These are phyloP conservation scores for Daedaleopsis sinensis DNA, from an alignment of 768 basidiomycete species.

Conservation along the genomic window DNA sequence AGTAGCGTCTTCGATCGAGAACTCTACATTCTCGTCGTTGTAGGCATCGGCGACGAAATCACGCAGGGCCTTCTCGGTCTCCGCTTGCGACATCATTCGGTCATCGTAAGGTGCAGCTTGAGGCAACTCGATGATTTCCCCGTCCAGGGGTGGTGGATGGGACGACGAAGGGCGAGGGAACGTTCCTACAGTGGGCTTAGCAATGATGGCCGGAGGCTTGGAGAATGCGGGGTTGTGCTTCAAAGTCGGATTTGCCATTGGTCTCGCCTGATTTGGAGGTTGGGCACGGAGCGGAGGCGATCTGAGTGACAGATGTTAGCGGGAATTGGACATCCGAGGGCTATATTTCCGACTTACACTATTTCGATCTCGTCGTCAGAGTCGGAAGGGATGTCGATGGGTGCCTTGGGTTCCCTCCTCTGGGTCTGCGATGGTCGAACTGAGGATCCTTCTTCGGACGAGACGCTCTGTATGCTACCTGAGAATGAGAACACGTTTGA, in stretches of 20 bases:
- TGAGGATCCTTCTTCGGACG: slow-evolving; percentile 10
- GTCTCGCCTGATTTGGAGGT: slow-evolving; percentile 9
- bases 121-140: background rate
- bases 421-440: background rate
- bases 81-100: slow-evolving; percentile 18
- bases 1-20: slow-evolving; percentile 66
- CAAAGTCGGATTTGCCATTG: background rate
- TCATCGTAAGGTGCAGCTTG: slow-evolving; percentile 21
- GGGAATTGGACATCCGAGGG: background rate
- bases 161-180: slow-evolving; percentile 17
- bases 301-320: background rate
- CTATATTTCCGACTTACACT: slow-evolving; percentile 4
- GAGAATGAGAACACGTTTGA: background rate
- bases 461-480: slow-evolving; percentile 1
- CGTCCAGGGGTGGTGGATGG: slow-evolving; percentile 1
- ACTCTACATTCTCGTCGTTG: slow-evolving; percentile 38
- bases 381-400: slow-evolving; percentile 27
- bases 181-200: slow-evolving; percentile 38
- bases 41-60: slow-evolving; percentile 37
- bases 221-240: slow-evolving; percentile 1
- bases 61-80: slow-evolving; percentile 27
- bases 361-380: slow-evolving; percentile 25
- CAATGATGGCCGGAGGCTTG: slow-evolving; percentile 33
- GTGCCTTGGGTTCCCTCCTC: background rate
- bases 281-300: slow-evolving; percentile 18